Evolutionary conservation across 805 yeast species (phyloP), one percentile per base, ranked within the genome.

Genomic region (Nakazawaea siamensis): DNA sequence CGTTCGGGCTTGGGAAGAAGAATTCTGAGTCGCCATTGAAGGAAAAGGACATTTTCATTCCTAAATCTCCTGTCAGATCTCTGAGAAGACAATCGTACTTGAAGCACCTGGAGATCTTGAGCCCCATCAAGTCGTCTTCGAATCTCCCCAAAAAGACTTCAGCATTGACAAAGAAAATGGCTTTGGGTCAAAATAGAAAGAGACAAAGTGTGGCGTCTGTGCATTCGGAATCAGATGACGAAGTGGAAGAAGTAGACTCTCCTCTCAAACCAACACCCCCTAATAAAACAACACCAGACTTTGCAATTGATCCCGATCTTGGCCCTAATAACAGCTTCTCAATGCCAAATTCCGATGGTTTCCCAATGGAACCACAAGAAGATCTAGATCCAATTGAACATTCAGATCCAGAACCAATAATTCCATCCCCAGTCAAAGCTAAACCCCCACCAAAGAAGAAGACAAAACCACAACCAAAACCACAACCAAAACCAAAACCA

Each of bases 101-200:
- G 19, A 33, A 35, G 28, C 38, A 34, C 25, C 34, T 34, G 15
- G 40, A 41, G 16, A 37, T 34, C 17, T 29, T 41, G 35, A 34
- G 38, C 42, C 50, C 35, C 37, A 42, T 41, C 34, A 20, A 40
- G 15, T 43, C 41, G 35, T 16, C 26, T 14, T 2, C 25, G 16
- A 25, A 27, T 13, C 18, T 31, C 25, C 10, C 24, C 29, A 24
- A 36, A 35, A 21, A 27, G 20, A 20, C 37, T 19, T 38, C 59
- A 1, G 41, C 50, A 3, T 37, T 56, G 16, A 60, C 65, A 4
- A 59, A 55, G 39, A 48, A 41, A 12, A 58, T 58, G 56, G 64
- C 63, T 5, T 42, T 58, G 29, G 59, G 58, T 5, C 31, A 39
- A 14, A 7, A 35, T 5, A 28, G 13, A 11, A 28, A 14, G n/a